Evolutionary conservation across 1,284 basidiomycete species (phyloP), one percentile per base, ranked within the genome.

Genomic region (Exobasidium cylindrosporum): DNA sequence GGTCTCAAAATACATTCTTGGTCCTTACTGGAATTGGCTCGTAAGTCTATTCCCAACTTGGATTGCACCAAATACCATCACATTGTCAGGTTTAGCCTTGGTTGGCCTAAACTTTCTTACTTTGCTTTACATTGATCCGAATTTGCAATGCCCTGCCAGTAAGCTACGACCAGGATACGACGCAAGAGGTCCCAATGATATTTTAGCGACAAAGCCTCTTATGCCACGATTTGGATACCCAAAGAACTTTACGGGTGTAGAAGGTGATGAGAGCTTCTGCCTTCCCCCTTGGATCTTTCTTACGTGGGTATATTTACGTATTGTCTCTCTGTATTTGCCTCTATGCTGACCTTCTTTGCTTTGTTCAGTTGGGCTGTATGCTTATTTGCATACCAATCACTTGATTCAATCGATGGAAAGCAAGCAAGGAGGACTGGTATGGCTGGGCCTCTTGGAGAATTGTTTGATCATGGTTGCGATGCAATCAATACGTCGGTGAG

Each of bases 391-490:
- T 98, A 98, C 78, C 95, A 98, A 82, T 90, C 86, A 63, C 85
- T 92, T 64, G 92, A 91, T 78, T 87, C 90, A 11, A 91, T 93
- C 61, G 91, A 94, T 74, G 94, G 92, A 11, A 96, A 96, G 81
- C 95, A 98, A 82, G 95, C 95, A 13, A 84, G 95, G 58, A 83
- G 94, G 59, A 96, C 93, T 0, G 91, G 91, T 2, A 97, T 97
- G 90, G 89, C 93, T 23, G 92, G 94, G 2, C 95, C 95, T 2
- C 83, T 97, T 21, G 95, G 95, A 21, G 91, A 97, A 80, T 87
- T 96, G 85, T 97, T 97, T 78, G 95, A 98, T 81, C 95, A 98
- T 81, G 96, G 93, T 84, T 82, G 82, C 68, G 81, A 82, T 56
- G 93, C 94, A 0, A 83, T 98, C 68, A 97, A 97, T 80, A 97